These are phyloP conservation scores for Stephanocyclus meneghinianus DNA, from an alignment of 352 stramenopile species.

Conservation along the genomic window DNA sequence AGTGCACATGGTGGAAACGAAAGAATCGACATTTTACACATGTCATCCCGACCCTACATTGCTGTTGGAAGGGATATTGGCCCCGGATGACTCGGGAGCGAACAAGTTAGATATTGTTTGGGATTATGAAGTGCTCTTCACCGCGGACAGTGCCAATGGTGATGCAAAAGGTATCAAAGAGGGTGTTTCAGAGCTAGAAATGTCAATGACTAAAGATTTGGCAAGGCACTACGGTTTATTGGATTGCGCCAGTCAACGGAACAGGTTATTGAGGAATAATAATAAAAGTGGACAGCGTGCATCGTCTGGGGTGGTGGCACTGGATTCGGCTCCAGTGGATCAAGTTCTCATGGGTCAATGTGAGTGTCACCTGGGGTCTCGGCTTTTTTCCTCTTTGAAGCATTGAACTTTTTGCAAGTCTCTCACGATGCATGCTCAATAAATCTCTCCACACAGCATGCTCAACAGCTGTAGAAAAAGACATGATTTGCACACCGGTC, in stretches of 20 bases:
- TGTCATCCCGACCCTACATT: slow-evolving; percentile 10
- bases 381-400: not conserved
- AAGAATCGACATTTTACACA: slow-evolving; percentile 9
- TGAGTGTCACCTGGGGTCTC: not conserved
- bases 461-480: not conserved
- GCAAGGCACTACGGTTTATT: slow-evolving; percentile 9
- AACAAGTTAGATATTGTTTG: not conserved
- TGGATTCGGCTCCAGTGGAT: slow-evolving; percentile 10
- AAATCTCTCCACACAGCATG: not conserved
- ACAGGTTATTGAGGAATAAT: slow-evolving; percentile 6
- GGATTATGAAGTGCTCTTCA: slow-evolving; percentile 7
- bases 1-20: not conserved
- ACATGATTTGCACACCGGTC: slow-evolving; percentile 3
- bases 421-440: not conserved
- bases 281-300: not conserved
- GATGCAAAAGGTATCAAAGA: not conserved
- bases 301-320: not conserved
- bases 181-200: slow-evolving; percentile 1
- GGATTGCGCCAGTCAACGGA: not conserved
- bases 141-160: not conserved
- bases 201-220: not conserved
- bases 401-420: not conserved
- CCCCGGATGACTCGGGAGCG: not conserved
- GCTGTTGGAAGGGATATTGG: not conserved
- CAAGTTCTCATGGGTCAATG: slow-evolving; percentile 3